These are phyloP conservation scores for Chrysosporium keratinophilum DNA, from an alignment of 2,329 filamentous ascomycete species.

Conservation along the genomic window DNA sequence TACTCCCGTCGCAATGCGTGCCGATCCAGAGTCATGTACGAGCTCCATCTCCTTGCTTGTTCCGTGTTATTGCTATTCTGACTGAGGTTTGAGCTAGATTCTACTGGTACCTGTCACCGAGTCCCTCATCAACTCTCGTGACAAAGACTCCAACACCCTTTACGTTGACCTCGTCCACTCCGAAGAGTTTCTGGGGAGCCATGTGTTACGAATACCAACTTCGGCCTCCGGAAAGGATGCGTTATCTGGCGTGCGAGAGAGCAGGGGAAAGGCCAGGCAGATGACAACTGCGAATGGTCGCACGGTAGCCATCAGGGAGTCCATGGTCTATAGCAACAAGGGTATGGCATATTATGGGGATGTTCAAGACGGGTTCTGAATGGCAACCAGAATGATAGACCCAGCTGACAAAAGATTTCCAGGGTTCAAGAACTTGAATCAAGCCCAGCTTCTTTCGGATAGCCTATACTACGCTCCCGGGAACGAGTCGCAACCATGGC, in stretches of 20 bases:
- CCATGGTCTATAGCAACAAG: constrained; percentile 90
- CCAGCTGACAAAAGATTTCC: constrained; percentile 11
- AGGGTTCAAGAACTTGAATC: constrained; percentile 88
- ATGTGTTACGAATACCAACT: constrained; percentile 74
- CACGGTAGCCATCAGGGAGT: constrained; percentile 89
- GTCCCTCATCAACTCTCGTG: constrained; percentile 74
- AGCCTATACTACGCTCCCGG: constrained; percentile 78
- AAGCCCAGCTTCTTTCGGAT: constrained; percentile 77
- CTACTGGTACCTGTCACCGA: constrained; percentile 90
- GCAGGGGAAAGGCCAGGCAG: constrained; percentile 84
- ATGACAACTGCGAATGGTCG: constrained; percentile 86
- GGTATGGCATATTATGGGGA: constrained; percentile 43
- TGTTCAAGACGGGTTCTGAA: not conserved
- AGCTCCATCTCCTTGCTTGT: constrained; percentile 1
- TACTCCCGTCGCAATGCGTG: constrained; percentile 79
- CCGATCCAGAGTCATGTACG: constrained; percentile 75
- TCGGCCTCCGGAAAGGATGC: constrained; percentile 42
- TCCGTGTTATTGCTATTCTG: not conserved
- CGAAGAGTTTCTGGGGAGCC: constrained; percentile 92
- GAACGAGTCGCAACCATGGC: constrained; percentile 85
- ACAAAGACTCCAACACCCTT: constrained; percentile 68
- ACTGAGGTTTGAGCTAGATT: constrained; percentile 41
- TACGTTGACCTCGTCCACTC: constrained; percentile 73
- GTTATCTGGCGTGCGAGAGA: constrained; percentile 64
- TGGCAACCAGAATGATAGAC: not conserved